These are phyloP conservation scores for Nidularia pulvinata DNA, from an alignment of 768 basidiomycete species.

Conservation along the genomic window DNA sequence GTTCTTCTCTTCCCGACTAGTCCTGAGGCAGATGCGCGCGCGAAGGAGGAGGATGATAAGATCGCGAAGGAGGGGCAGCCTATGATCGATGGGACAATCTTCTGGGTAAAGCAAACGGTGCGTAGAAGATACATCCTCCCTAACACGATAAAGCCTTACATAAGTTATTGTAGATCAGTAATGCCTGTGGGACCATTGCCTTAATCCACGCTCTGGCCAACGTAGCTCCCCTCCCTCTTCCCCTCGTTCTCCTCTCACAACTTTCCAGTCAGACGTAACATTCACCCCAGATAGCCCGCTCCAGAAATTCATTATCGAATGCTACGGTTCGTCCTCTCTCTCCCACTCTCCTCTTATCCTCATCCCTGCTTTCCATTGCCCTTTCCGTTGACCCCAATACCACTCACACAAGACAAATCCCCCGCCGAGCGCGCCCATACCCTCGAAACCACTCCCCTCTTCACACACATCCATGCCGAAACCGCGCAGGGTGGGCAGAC, in stretches of 20 bases:
- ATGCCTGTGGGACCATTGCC: constrained; percentile 90
- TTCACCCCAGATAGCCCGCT: constrained; percentile 60
- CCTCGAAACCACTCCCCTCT: constrained; percentile 76
- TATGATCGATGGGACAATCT: constrained; percentile 57
- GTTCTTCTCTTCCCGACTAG: constrained; percentile 81
- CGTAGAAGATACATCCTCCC: constrained; percentile 10
- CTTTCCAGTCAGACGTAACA: constrained; percentile 50
- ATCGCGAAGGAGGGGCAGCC: constrained; percentile 45
- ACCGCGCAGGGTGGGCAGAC: constrained; percentile 74
- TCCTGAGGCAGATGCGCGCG: constrained; percentile 42
- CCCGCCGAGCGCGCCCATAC: constrained; percentile 74
- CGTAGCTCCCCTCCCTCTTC: constrained; percentile 33
- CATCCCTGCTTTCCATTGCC: no score
- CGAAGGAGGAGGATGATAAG: constrained; percentile 58
- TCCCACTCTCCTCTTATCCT: no score
- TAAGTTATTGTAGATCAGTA: constrained; percentile 54
- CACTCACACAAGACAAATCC: constrained; percentile 48
- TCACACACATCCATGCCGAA: constrained; percentile 75
- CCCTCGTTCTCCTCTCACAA: background rate
- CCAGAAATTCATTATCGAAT: constrained; percentile 63
- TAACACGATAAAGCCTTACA: background rate
- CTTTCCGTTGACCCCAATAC: background rate
- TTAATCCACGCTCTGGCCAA: constrained; percentile 84
- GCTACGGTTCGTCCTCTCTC: constrained; percentile 41
- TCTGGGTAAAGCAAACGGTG: constrained; percentile 94